Percentiles rank a stretch among this genome's conserved stretches.
Conservation (phyloP, 306 rosid genomes). For the Crataegus laevigata region DNA sequence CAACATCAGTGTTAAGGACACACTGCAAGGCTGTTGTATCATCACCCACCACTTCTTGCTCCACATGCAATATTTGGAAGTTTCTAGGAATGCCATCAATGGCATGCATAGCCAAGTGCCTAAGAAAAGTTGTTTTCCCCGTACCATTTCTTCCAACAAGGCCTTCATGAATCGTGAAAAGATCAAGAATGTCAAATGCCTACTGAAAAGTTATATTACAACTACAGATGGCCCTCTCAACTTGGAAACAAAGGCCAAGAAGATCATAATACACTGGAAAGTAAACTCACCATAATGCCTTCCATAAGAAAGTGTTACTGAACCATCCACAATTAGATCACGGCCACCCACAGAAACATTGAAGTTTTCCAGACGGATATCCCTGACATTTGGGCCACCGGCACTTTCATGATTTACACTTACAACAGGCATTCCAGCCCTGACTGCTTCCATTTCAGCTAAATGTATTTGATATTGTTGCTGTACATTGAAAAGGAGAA, state of each 20-base stretch:
- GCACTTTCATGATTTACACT: conserved; percentile 62
- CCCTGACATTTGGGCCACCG: conserved; percentile 74
- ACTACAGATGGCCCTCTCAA: not conserved
- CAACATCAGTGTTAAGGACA: conserved; percentile 84
- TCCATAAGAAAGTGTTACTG: conserved; percentile 84
- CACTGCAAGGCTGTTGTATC: conserved; percentile 84
- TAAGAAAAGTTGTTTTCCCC: conserved; percentile 92
- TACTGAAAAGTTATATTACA: not conserved
- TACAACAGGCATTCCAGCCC: conserved; percentile 90
- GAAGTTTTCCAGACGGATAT: conserved; percentile 84
- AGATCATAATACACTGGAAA: not conserved
- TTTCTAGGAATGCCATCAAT: conserved; percentile 87
- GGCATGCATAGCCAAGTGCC: conserved; percentile 98
- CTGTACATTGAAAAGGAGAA: conserved; percentile 27
- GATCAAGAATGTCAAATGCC: not conserved
- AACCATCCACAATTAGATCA: conserved; percentile 88
- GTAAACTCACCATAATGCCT: conserved; percentile 77
- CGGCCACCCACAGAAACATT: conserved; percentile 94
- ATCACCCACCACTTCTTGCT: conserved; percentile 93
- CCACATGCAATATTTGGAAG: conserved; percentile 95
- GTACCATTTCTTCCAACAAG: conserved; percentile 98
- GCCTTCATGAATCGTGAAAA: conserved; percentile 31
- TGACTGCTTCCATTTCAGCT: conserved; percentile 86
- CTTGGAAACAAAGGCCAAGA: not conserved
- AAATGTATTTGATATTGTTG: conserved; percentile 79